Evolutionary conservation across 768 basidiomycete species (phyloP).

Genomic region (Termitomyces eurrhizus): DNA sequence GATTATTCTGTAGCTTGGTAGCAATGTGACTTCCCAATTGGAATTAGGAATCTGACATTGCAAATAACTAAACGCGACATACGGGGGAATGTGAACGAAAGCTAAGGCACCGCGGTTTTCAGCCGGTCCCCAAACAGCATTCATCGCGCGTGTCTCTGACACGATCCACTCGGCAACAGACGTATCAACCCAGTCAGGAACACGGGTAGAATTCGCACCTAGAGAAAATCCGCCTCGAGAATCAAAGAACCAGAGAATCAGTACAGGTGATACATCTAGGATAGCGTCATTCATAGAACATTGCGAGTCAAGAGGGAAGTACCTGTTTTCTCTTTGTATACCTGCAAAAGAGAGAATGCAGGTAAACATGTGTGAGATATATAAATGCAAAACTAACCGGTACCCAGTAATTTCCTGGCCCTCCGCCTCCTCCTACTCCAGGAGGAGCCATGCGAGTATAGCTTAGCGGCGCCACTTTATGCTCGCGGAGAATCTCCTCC

Average conservation of each 20-base stretch:
- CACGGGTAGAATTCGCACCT: constrained; percentile 36
- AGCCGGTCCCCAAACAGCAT: constrained; percentile 53
- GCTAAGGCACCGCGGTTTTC: constrained; percentile 53
- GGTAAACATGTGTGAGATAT: background rate
- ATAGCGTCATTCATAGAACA: background rate
- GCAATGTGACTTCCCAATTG: constrained; percentile 13
- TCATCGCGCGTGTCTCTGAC: constrained; percentile 49
- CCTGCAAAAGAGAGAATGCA: constrained; percentile 17
- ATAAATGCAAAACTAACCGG: constrained; percentile 42
- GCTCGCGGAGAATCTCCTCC: constrained; percentile 64
- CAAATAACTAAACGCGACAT: constrained; percentile 18
- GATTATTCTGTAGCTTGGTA: constrained; percentile 29
- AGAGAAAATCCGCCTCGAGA: constrained; percentile 60
- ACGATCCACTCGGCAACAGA: constrained; percentile 61
- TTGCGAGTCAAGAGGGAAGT: background rate
- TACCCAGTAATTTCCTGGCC: constrained; percentile 76
- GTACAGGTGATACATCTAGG: constrained; percentile 42
- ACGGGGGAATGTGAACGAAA: constrained; percentile 79
- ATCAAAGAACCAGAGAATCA: constrained; percentile 78
- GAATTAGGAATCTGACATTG: too few relatives aligned
- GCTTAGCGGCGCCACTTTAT: constrained; percentile 48
- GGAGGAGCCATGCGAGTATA: constrained; percentile 60
- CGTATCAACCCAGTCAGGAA: constrained; percentile 48
- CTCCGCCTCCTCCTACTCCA: constrained; percentile 60
- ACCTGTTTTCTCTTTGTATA: constrained; percentile 36